phyloP scores from a whole-genome alignment of 2,329 filamentous ascomycete genomes.

The Penicillium glabrum region DNA sequence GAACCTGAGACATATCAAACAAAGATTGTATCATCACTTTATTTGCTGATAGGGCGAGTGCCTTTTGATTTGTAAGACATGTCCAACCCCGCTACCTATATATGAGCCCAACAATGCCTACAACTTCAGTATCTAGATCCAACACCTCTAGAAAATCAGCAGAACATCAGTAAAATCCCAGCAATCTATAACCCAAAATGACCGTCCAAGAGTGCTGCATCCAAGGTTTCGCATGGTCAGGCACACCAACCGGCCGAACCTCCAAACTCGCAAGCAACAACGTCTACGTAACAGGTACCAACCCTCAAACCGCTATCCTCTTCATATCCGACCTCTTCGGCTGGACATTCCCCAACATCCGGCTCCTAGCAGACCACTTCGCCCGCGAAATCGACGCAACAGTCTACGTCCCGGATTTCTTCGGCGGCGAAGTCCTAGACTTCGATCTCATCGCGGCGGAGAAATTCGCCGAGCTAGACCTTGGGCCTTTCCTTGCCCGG shows the following conservation, averaged over 20 bases:
- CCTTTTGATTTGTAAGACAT: too few species aligned
- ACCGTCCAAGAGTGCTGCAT: slow-evolving; percentile 18
- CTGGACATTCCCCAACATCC: slow-evolving; percentile 47
- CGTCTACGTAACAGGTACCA: slow-evolving; percentile 41
- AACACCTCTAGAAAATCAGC: neutral
- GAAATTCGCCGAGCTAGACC: slow-evolving; percentile 38
- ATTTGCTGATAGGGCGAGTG: too few species aligned
- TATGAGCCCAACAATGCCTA: too few species aligned
- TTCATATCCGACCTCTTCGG: slow-evolving; percentile 41
- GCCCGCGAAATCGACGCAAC: slow-evolving; percentile 47
- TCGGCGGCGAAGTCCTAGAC: slow-evolving; percentile 35
- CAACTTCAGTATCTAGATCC: too few species aligned
- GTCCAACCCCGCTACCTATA: too few species aligned
- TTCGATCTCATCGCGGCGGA: neutral
- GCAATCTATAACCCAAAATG: neutral
- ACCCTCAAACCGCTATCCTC: slow-evolving; percentile 36
- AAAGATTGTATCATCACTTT: too few species aligned
- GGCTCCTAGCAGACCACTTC: slow-evolving; percentile 50
- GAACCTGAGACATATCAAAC: too few species aligned
- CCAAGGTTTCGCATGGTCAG: slow-evolving; percentile 44
- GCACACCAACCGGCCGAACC: slow-evolving; percentile 35
- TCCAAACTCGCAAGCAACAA: slow-evolving; percentile 30
- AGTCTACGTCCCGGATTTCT: slow-evolving; percentile 46
- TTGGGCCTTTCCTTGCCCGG: slow-evolving; percentile 38
- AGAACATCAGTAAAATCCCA: neutral